Evolutionary conservation across 768 basidiomycete species (phyloP).

Genomic region (Russula olivacea): DNA sequence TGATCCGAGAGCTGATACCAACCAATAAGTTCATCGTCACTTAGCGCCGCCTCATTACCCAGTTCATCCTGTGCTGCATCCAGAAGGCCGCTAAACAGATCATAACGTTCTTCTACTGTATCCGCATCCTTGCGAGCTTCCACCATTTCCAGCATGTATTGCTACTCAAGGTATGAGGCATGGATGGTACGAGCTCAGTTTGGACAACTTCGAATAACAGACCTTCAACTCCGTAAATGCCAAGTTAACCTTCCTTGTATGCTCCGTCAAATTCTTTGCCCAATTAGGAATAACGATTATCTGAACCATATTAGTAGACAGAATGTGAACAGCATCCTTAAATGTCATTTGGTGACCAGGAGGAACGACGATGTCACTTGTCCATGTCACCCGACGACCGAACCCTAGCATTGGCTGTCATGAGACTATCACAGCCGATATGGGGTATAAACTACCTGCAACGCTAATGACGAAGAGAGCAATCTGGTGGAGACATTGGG

Average conservation of each 20-base stretch:
- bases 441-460: constrained; percentile 32
- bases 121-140: constrained; percentile 17
- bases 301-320: too few relatives aligned
- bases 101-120: constrained; percentile 25
- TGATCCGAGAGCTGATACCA: neutral
- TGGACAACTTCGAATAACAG: too few relatives aligned
- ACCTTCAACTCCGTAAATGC: too few relatives aligned
- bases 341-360: too few relatives aligned
- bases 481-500: constrained; percentile 33
- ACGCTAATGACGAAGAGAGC: constrained; percentile 51
- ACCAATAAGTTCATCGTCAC: constrained; percentile 27
- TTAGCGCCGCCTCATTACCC: constrained; percentile 19
- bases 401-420: neutral
- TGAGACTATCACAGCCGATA: neutral
- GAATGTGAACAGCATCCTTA: too few relatives aligned
- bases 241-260: too few relatives aligned
- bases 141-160: constrained; percentile 31
- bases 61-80: constrained; percentile 23
- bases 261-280: too few relatives aligned
- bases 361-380: too few relatives aligned
- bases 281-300: too few relatives aligned
- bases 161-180: constrained; percentile 4
- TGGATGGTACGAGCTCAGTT: too few relatives aligned
- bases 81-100: constrained; percentile 30
- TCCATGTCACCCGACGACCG: too few relatives aligned